Base-by-base conservation (phyloP, 805 yeast species). In the Lipomyces anomalus region DNA sequence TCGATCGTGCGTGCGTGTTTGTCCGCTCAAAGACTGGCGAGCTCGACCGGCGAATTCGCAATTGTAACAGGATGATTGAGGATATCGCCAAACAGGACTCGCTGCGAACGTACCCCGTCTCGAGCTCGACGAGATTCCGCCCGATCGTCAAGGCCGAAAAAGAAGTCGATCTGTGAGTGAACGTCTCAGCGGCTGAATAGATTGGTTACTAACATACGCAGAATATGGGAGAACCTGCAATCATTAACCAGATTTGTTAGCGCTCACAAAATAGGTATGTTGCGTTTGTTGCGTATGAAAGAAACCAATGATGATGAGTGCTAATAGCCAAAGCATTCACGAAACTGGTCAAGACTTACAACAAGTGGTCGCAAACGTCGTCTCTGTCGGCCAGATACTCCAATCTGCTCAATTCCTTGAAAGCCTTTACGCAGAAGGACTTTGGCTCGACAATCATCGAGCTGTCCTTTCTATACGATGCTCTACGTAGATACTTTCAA, bases 281-380 rank as follows among this genome's bases (percentile, higher is more conserved):
- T 4, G 5, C 17, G n/a, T 79, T 4, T 11, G 35, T 40, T n/a
- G 7, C 18, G 2, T 7, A 6, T 7, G 33, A n/a, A 11, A 6
- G 30, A n/a, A 13, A 24, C 9, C 4, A 3, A 21, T 4, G 17
- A 17, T 18, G 6, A 21, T 28, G 2, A 16, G 21, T 20, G 20
- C 26, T 2, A 20, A 26, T 6, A 6, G 21, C 3, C 4, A 6
- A 11, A 40, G 56, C 70, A 3, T 69, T 83, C 40, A 71, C 80
- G 50, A 85, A 85, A 65, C 72, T 85, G 40, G 69, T 85, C 57
- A 85, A 86, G 66, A 85, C 86, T 61, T 82, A 69, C 58, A 65
- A 70, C 32, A 72, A 74, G 48, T 73, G 74, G 61, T 69, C 75
- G 2, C 40, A 58, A 1, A 64, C 67, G 23, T 57, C 60, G 21